Base-by-base conservation (phyloP, 1,284 basidiomycete species). In the Singerocomus inundabilis region DNA sequence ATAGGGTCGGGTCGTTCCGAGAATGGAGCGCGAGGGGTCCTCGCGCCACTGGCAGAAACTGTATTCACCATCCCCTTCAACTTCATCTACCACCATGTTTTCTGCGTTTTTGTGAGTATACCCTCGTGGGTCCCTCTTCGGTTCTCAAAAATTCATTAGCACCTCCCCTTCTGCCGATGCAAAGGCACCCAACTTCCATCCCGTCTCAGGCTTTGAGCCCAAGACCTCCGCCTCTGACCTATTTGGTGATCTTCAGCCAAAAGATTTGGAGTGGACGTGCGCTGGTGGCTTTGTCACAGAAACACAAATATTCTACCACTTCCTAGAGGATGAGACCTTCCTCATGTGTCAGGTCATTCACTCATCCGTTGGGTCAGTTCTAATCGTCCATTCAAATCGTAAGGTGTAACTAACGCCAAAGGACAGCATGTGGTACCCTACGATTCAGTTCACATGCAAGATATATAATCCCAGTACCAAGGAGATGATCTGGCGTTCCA, bases 361-460 rank as follows among this genome's bases (percentile, higher is more conserved):
- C 77, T 96, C 93, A 3, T 80, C 90, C 40, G 82, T 96, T 48
- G 97, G 97, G 94, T 96, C 63, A 71, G 91, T 78, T 21, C 44
- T 28, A 41, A 25, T 18, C 8, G 3, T 49, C 25, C 31, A 24
- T 45, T 16, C 33, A 1, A 7, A 48, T 46, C 30, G 41, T 21
- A 28, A 37, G 4, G 11, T 21, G 33, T 61, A 39, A 62, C 48
- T 37, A 12, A 64, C 30, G 4, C 43, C 29, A 31, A 37, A 8
- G 15, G 11, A 33, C 18, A 93, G 91, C 6, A 69, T 94, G 44
- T 95, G 91, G 91, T 93, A 90, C 63, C 94, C 96, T 6, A 93
- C 91, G 34, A 86, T 98, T 60, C 97, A 99, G 70, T 94, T 98
- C 72, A 93, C 88, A 4, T 96, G 89, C 84, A 96, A 95, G 72